Conservation (phyloP, 148 eudicot genomes). For the Tetragonia tetragonoides region DNA sequence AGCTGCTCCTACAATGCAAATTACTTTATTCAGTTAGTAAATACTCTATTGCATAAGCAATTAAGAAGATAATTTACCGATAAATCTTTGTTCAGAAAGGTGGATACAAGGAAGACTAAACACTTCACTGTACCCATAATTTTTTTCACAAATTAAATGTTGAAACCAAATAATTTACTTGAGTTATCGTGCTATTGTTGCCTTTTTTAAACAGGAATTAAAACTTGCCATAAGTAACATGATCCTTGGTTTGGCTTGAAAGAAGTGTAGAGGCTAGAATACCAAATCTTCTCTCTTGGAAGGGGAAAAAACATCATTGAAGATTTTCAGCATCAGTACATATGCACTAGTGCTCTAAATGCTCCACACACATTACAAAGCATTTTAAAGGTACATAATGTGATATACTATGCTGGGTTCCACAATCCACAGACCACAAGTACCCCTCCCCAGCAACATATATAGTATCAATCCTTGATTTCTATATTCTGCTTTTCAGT, state of each 20-base stretch:
- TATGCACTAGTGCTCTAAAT: background rate
- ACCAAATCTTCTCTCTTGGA: constrained; percentile 92
- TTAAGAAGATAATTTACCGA: no score
- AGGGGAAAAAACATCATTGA: constrained; percentile 3
- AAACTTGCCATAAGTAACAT: constrained; percentile 88
- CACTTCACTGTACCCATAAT: background rate
- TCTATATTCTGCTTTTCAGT: background rate
- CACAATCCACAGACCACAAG: no score
- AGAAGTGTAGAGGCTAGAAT: constrained; percentile 71
- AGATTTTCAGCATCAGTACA: background rate
- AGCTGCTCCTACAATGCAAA: constrained; percentile 67
- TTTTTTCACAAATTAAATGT: background rate
- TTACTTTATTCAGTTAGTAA: background rate
- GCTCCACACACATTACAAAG: background rate
- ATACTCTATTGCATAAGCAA: no score
- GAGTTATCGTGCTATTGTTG: no score
- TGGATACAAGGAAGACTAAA: background rate
- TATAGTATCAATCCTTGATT: background rate
- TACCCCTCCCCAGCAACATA: background rate
- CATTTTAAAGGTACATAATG: background rate
- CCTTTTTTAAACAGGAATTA: no score
- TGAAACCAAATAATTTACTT: background rate
- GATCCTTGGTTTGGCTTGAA: constrained; percentile 98
- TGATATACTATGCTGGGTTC: no score
- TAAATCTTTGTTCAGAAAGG: no score